Base-by-base conservation (phyloP, 805 yeast species). In the Saccharomycopsis olivae region DNA sequence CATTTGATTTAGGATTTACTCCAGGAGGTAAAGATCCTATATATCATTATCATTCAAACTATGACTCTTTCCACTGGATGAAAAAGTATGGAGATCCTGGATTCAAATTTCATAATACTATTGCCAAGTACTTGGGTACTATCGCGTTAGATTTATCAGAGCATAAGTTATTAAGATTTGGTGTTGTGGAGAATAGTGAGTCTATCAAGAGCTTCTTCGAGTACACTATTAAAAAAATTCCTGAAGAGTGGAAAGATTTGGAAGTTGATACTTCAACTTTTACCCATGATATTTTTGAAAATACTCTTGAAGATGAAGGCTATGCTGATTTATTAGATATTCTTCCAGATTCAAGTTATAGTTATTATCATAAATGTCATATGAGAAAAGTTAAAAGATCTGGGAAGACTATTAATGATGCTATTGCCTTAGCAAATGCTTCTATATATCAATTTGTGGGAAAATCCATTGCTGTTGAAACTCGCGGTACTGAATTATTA, bases 11-110 rank as follows among this genome's bases (percentile, higher is more conserved):
- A 35, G 80, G 80, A 0, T 80, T 78, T 52, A 41, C 41, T 13
- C 55, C 51, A 16, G 52, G 52, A 20, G 59, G 62, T 8, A 49
- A 52, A 11, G 80, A 75, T 36, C 65, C 85, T 0, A 73, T 78
- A 3, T 80, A 80, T 53, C 87, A 78, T 46, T 78, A 80, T 54
- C 88, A 81, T 54, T 78, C 87, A 19, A 74, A 75, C 53, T 80
- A 76, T 52, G 87, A 78, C 55, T 74, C 82, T 1, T 72, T 60
- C 54, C 63, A 73, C 47, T 81, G 88, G 88, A 76, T 79, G 78
- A 62, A 65, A 28, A 62, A 58, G 3, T 68, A 56, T 53, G 80
- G 72, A 19, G 87, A 80, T 51, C 76, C 79, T 8, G 75, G 69
- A 0, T 78, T 75, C 59, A 62, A 61, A 34, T 65, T 57, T 46